phyloP scores from a whole-genome alignment of 371 early-diverging fungal genomes.

The Zychaea mexicana region DNA sequence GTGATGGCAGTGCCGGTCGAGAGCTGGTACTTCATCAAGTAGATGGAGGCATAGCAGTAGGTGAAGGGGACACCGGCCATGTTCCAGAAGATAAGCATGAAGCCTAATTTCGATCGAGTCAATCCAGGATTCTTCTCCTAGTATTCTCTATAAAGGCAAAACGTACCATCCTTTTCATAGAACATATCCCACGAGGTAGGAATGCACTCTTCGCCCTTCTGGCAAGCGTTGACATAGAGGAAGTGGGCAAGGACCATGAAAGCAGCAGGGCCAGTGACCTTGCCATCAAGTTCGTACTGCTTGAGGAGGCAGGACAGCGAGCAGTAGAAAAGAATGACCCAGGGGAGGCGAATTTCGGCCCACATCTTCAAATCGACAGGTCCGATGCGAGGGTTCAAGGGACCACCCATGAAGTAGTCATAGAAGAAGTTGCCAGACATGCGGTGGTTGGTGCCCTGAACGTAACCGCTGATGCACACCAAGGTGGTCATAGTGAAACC shows the following conservation, averaged over 20 bases:
- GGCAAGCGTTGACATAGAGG: slow-evolving; percentile 74
- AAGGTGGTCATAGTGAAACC: slow-evolving; percentile 55
- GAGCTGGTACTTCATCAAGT: slow-evolving; percentile 50
- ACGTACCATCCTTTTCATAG: slow-evolving; percentile 59
- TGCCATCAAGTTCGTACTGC: slow-evolving; percentile 68
- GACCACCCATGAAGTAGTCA: slow-evolving; percentile 78
- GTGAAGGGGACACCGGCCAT: slow-evolving; percentile 67
- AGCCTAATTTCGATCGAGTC: slow-evolving; percentile 31
- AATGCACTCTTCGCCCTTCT: slow-evolving; percentile 80
- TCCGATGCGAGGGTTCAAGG: slow-evolving; percentile 77
- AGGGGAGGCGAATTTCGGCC: slow-evolving; percentile 80
- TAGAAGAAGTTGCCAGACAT: slow-evolving; percentile 79
- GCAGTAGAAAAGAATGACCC: slow-evolving; percentile 73
- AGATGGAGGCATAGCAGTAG: slow-evolving; percentile 58
- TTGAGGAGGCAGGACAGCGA: slow-evolving; percentile 67
- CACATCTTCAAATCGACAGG: slow-evolving; percentile 85
- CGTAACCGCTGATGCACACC: slow-evolving; percentile 37
- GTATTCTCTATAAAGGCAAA: not conserved
- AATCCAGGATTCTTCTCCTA: not conserved
- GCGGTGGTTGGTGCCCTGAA: slow-evolving; percentile 50
- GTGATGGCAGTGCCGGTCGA: slow-evolving; percentile 41
- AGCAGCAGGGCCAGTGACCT: slow-evolving; percentile 66
- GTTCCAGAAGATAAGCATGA: slow-evolving; percentile 67
- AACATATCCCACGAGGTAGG: slow-evolving; percentile 75
- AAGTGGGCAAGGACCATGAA: slow-evolving; percentile 79